phyloP scores from a whole-genome alignment of 495 filamentous ascomycete genomes.

The Xylaria telfairii region DNA sequence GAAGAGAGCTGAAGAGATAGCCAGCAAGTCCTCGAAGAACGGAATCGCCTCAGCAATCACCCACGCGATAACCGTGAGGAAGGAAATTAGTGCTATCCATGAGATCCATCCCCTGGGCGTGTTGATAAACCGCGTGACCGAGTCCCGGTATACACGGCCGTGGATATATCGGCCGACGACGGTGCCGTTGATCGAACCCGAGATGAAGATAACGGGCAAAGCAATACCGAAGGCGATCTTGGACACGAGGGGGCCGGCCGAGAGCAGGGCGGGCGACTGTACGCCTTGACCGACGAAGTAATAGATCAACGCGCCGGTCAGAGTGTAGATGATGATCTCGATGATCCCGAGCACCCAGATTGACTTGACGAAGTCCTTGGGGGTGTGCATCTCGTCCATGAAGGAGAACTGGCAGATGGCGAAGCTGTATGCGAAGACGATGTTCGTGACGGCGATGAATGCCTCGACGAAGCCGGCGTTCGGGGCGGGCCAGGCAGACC shows the following conservation, averaged over 20 bases:
- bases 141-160: constrained; percentile 62
- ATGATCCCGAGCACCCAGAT: constrained; percentile 67
- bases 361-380: constrained; percentile 69
- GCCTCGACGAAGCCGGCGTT: constrained; percentile 46
- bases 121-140: constrained; percentile 64
- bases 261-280: constrained; percentile 70
- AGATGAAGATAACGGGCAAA: constrained; percentile 78
- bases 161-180: constrained; percentile 70
- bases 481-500: constrained; percentile 53
- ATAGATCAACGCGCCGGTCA: constrained; percentile 74
- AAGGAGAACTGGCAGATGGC: constrained; percentile 78
- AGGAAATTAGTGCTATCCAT: constrained; percentile 66
- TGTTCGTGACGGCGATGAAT: constrained; percentile 74
- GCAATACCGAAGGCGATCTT: constrained; percentile 83
- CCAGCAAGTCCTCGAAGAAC: constrained; percentile 71
- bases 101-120: constrained; percentile 61
- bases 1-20: constrained; percentile 66
- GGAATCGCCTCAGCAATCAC: constrained; percentile 76
- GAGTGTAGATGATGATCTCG: constrained; percentile 71
- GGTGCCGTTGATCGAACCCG: constrained; percentile 66
- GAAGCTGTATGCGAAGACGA: constrained; percentile 75
- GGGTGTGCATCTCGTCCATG: constrained; percentile 77
- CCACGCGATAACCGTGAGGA: constrained; percentile 70
- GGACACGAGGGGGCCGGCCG: constrained; percentile 63
- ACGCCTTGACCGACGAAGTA: constrained; percentile 74